Percentiles rank a stretch among this genome's conserved stretches.
Evolutionary conservation across 768 basidiomycete genomes (phyloP).

Genomic region (Amanita thiersii): DNA sequence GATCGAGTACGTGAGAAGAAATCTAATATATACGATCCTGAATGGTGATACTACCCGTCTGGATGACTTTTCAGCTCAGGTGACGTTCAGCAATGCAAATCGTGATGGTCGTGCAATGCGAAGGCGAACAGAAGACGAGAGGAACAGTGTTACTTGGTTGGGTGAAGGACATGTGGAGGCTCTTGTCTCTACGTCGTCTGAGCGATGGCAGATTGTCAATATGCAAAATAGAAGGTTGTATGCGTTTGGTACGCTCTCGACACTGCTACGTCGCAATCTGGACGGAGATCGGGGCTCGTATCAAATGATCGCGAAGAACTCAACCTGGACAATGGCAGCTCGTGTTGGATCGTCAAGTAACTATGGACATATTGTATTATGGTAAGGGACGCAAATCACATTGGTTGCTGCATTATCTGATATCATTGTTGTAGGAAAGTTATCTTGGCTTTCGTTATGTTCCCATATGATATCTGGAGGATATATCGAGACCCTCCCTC

Average conservation of each 20-base stretch:
- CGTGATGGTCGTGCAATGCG: too few species aligned
- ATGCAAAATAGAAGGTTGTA: conserved; percentile 24
- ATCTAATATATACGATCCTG: conserved; percentile 29
- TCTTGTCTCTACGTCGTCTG: conserved; percentile 19
- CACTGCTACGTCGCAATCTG: conserved; percentile 31
- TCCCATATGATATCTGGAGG: too few species aligned
- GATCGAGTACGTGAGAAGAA: conserved; percentile 26
- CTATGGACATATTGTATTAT: neutral
- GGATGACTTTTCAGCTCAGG: too few species aligned
- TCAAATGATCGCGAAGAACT: conserved; percentile 28
- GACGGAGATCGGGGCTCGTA: conserved; percentile 27
- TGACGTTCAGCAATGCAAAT: too few species aligned
- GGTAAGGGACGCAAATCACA: neutral
- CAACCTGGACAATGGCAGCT: conserved; percentile 27
- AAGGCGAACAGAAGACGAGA: too few species aligned
- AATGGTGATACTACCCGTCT: too few species aligned
- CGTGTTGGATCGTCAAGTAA: conserved; percentile 8
- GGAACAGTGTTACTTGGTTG: conserved; percentile 8
- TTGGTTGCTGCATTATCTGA: neutral
- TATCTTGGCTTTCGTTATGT: too few species aligned
- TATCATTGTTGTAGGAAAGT: too few species aligned
- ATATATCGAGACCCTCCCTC: too few species aligned
- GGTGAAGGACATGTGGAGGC: conserved; percentile 21
- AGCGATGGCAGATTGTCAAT: conserved; percentile 29
- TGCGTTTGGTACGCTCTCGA: conserved; percentile 26